Base-by-base conservation (phyloP, 164 flowering plant species). In the Macadamia tetraphylla region DNA sequence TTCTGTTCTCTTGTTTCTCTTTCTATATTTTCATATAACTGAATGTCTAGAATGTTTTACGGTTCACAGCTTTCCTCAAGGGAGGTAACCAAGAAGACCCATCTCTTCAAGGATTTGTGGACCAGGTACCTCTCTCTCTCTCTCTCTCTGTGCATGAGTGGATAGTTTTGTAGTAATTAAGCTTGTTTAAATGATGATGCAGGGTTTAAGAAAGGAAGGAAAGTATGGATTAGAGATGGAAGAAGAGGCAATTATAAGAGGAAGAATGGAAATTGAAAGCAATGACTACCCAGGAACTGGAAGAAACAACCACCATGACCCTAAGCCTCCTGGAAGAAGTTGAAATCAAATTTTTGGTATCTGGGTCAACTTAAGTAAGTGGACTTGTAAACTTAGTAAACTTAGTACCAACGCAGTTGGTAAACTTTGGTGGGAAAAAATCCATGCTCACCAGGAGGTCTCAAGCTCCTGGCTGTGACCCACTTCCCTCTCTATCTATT, bases 281-380 rank as follows among this genome's bases (percentile, higher is more conserved):
- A 69, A 58, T 59, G 84, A 81, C 56, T 81, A 81, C 65, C 77
- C 82, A 62, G 84, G 81, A 13, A 67, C 82, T 32, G 82, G 84
- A 56, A 77, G 82, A 30, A 81, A 81, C 74, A 73, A 66, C 43
- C 73, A 67, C 66, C 84, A 81, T 64, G 84, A 81, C 35, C 84
- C 84, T 11, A 71, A 63, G 64, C 58, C 80, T 11, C 81, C 84
- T 12, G 78, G 81, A 48, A 71, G 71, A 70, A 18, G 43, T 62
- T 62, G 6, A 46, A 46, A 3, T 11, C 7, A 3, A 53, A 53
- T 53, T 53, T 53, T 53, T 17, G 3, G 1, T 53, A 53, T 53
- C 5, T 53, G 1, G n/a, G 14, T 14, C 57, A 53, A 17, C 6
- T 3, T 11, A 53, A 53, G 57, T 23, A 51, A 51, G 55, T 12